Conservation (phyloP, 2,329 filamentous ascomycete species). For the Colletotrichum lindemuthianum region DNA sequence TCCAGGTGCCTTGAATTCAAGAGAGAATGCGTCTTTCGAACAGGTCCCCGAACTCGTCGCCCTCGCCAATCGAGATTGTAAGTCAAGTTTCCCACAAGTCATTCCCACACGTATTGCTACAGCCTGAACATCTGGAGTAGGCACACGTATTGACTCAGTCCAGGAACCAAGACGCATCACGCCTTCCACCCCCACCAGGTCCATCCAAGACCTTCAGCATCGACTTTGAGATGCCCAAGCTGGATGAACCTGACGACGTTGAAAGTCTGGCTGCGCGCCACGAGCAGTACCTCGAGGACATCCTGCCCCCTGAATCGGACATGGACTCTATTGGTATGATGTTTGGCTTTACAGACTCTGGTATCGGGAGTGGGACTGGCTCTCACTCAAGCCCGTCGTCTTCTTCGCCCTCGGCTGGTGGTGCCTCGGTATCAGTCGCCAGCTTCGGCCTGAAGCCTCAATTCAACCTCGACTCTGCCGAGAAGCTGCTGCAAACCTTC, state of each 20-base stretch:
- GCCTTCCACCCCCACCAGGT: conserved; percentile 46
- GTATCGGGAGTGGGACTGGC: conserved; percentile 11
- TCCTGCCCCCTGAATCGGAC: conserved; percentile 47
- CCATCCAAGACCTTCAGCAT: conserved; percentile 63
- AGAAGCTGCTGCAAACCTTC: conserved; percentile 56
- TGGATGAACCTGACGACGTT: conserved; percentile 51
- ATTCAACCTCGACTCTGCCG: conserved; percentile 66
- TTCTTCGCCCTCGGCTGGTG: conserved; percentile 33
- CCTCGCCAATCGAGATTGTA: conserved; percentile 56
- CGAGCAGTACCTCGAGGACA: conserved; percentile 51
- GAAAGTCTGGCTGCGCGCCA: conserved; percentile 56
- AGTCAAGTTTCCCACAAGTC: conserved; percentile 37
- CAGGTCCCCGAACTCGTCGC: conserved; percentile 60
- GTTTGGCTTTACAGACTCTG: conserved; percentile 22
- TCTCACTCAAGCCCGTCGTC: conserved; percentile 35
- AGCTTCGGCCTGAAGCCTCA: conserved; percentile 58
- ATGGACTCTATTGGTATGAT: conserved; percentile 29
- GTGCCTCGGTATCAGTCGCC: conserved; percentile 46
- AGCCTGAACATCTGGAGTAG: neutral
- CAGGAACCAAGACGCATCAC: conserved; percentile 35
- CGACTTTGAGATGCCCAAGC: conserved; percentile 58
- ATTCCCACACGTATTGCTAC: neutral
- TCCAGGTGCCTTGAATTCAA: conserved; percentile 62
- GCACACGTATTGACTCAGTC: conserved; percentile 37
- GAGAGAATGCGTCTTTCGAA: conserved; percentile 63